These are phyloP conservation scores for Fusarium sp. DNA, from an alignment of 2,329 filamentous ascomycete genomes.

Conservation along the genomic window DNA sequence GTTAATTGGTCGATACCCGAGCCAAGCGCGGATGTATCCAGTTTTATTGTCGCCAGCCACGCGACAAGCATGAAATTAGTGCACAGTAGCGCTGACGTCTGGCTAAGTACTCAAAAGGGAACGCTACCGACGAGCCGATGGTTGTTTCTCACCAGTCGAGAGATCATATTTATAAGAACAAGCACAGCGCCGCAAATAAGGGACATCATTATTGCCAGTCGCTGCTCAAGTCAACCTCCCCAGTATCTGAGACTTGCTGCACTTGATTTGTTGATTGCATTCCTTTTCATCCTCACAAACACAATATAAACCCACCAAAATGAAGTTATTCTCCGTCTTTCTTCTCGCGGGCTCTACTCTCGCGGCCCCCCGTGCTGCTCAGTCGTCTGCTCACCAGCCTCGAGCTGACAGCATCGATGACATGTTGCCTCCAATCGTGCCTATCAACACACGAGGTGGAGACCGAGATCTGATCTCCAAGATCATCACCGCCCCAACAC, in stretches of 20 bases:
- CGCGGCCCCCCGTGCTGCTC: constrained; percentile 12
- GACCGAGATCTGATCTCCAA: constrained; percentile 50
- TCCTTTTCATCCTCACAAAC: background rate
- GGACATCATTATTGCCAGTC: background rate
- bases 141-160: background rate
- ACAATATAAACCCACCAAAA: background rate
- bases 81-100: background rate
- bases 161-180: constrained; percentile 2
- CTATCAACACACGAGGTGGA: constrained; percentile 32
- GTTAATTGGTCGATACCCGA: background rate
- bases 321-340: constrained; percentile 7
- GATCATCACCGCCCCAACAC: constrained; percentile 51
- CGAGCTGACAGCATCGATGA: constrained; percentile 20
- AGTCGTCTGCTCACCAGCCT: constrained; percentile 6
- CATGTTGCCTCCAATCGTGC: constrained; percentile 26
- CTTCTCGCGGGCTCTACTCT: constrained; percentile 18
- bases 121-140: background rate
- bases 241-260: rapidly evolving
- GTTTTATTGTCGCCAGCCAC: background rate
- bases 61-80: background rate
- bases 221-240: background rate
- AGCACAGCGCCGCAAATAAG: background rate
- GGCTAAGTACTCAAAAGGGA: background rate
- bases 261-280: background rate
- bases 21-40: background rate